Evolutionary conservation across 805 yeast species (phyloP).

Genomic region (Ogataea naganishii): DNA sequence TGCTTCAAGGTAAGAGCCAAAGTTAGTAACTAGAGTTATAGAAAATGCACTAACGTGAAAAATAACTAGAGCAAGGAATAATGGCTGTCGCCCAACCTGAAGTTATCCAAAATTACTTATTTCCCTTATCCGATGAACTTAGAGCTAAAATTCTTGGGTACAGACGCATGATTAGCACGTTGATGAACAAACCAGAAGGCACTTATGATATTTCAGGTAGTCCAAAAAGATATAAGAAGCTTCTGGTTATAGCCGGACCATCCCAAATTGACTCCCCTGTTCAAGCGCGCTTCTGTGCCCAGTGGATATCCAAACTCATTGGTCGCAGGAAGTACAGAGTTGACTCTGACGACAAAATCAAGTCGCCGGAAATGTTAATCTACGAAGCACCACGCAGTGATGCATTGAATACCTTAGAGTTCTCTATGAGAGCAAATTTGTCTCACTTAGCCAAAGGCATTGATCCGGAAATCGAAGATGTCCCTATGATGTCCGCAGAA

Average conservation of each 20-base stretch:
- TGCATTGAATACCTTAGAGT: slow-evolving; percentile 13
- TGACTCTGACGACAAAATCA: slow-evolving; percentile 1
- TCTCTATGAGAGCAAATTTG: slow-evolving; percentile 30
- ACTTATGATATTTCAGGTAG: not conserved
- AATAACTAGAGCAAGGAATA: slow-evolving; percentile 21
- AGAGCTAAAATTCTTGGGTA: slow-evolving; percentile 22
- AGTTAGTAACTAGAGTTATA: not conserved
- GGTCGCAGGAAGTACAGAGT: slow-evolving; percentile 12
- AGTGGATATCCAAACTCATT: slow-evolving; percentile 26
- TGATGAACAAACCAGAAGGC: slow-evolving; percentile 10
- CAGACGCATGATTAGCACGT: slow-evolving; percentile 18
- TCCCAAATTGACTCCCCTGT: slow-evolving; percentile 18
- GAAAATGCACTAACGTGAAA: slow-evolving; percentile 3
- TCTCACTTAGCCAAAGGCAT: slow-evolving; percentile 17
- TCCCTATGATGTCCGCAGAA: slow-evolving; percentile 21
- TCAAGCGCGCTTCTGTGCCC: slow-evolving; percentile 31
- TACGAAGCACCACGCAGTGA: not conserved
- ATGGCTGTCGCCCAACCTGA: slow-evolving; percentile 35
- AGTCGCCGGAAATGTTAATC: slow-evolving; percentile 5
- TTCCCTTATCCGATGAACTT: slow-evolving; percentile 24
- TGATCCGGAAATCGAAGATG: slow-evolving; percentile 6
- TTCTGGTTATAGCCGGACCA: slow-evolving; percentile 34
- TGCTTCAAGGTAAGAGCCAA: slow-evolving; percentile 10
- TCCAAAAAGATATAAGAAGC: slow-evolving; percentile 5
- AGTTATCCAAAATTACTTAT: slow-evolving; percentile 30